Evolutionary conservation across 768 basidiomycete species (phyloP).

Genomic region (Cantharellus anzutake): DNA sequence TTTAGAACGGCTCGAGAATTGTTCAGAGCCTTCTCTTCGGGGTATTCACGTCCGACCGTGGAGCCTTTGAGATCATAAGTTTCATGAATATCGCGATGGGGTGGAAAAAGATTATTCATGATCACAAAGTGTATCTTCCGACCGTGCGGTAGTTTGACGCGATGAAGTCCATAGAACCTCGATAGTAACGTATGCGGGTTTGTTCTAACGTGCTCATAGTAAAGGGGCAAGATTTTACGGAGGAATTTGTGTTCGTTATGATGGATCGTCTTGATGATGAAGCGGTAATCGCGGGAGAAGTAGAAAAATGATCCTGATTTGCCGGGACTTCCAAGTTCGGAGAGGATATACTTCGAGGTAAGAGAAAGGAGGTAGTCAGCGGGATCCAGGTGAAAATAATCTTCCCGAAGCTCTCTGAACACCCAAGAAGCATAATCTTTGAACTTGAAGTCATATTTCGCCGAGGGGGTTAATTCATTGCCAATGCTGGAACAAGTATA

Average conservation of each 20-base stretch:
- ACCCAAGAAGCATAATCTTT: slow-evolving; percentile 99
- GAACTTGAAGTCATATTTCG: slow-evolving; percentile 99
- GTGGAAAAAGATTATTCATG: slow-evolving; percentile 98
- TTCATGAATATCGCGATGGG: slow-evolving; percentile 94
- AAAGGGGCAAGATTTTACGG: slow-evolving; percentile 60
- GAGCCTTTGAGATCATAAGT: slow-evolving; percentile 95
- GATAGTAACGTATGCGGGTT: slow-evolving; percentile 92
- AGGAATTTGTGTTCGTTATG: slow-evolving; percentile 91
- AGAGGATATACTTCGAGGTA: slow-evolving; percentile 93
- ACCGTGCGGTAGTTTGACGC: slow-evolving; percentile 88
- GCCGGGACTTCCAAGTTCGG: slow-evolving; percentile 92
- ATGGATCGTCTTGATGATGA: slow-evolving; percentile 98
- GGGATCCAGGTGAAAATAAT: slow-evolving; percentile 87
- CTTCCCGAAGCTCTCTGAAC: slow-evolving; percentile 87
- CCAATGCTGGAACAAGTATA: slow-evolving; percentile 41
- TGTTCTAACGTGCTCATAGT: slow-evolving; percentile 65
- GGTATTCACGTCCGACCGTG: slow-evolving; percentile 71
- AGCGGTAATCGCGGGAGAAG: slow-evolving; percentile 94
- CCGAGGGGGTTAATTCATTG: slow-evolving; percentile 94
- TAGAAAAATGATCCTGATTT: slow-evolving; percentile 99
- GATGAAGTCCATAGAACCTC: slow-evolving; percentile 91
- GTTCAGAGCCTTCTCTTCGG: slow-evolving; percentile 56
- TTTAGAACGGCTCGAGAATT: slow-evolving; percentile 86
- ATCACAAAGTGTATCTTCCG: slow-evolving; percentile 98
- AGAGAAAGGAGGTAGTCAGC: slow-evolving; percentile 94